Evolutionary conservation across 139 green algal genomes (phyloP), one percentile per base, ranked within the genome.

Genomic region (Chlamydomonas sphaeroides): DNA sequence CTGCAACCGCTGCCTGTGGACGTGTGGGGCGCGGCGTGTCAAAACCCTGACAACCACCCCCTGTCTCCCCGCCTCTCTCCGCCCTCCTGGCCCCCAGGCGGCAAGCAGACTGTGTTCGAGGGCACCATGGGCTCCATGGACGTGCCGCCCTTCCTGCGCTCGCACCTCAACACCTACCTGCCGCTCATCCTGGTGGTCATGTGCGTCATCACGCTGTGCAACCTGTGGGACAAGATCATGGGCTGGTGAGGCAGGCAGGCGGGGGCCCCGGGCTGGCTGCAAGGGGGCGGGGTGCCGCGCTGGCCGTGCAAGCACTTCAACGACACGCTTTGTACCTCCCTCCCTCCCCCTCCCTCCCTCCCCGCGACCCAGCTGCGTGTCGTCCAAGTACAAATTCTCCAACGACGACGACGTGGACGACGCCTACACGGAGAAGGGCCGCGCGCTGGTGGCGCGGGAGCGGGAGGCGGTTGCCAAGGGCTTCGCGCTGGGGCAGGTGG

Each of bases 81-180:
- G 11, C 45, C n/a, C 69, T 65, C 26, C 63, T 17, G 6, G 38
- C 36, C 41, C 14, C 39, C 45, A 81, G 69, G 36, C 68, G 23
- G 39, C 33, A 49, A 23, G 41, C 49, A 42, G 14, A 88, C 87
- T 15, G 85, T 89, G 83, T 88, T 90, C 39, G 80, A 68, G 53
- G 38, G 92, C 66, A 94, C 93, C 68, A 97, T 97, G 94, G 90
- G 85, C n/a, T 88, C 72, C 57, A 96, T 98, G 86, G 62, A 84
- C 15, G 91, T 96, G 69, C 92, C 93, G 30, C 85, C 89, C 25
- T 57, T 95, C 30, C 88, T 95, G 53, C 90, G 92, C 59, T 74
- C 79, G 49, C 78, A 90, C 57, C 94, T 96, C 85, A 97, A 96
- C 89, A 93, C 79, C 51, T 98, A 93, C 88, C 94, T 97, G 80